phyloP scores from a whole-genome alignment of 1,284 basidiomycete species.

The Coniophora puteana region DNA sequence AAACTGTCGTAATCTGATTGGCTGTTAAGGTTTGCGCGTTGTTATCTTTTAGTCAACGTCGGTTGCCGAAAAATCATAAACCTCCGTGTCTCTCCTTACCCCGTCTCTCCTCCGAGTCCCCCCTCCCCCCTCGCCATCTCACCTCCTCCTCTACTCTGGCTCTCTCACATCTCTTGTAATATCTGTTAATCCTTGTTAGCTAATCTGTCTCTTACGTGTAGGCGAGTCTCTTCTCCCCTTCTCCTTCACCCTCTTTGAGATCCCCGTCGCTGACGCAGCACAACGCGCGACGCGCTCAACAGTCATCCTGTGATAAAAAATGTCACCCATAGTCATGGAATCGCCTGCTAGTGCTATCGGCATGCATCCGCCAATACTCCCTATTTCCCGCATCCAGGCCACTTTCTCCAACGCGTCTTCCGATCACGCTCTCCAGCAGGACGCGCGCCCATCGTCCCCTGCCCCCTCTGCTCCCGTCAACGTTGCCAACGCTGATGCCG shows the following conservation, averaged over 20 bases:
- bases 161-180: not conserved
- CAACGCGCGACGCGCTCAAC: constrained; percentile 1
- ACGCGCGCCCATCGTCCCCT: constrained; percentile 7
- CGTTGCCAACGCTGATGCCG: constrained; percentile 24
- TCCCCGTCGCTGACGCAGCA: not conserved
- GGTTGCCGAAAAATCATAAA: constrained; percentile 35
- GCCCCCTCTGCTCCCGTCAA: constrained; percentile 27
- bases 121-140: constrained; percentile 6
- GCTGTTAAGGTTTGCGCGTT: constrained; percentile 26
- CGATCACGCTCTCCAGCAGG: constrained; percentile 12
- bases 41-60: constrained; percentile 36
- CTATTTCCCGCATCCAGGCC: constrained; percentile 39
- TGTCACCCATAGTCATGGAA: constrained; percentile 42
- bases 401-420: constrained; percentile 24
- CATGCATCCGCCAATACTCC: constrained; percentile 35
- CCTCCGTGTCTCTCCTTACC: constrained; percentile 23
- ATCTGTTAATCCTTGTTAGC: not conserved
- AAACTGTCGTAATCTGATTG: constrained; percentile 34
- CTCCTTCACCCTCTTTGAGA: too few species aligned
- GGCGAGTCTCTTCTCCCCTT: not conserved
- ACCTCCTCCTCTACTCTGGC: not conserved
- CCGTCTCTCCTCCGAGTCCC: constrained; percentile 19
- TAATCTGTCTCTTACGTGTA: not conserved
- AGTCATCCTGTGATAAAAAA: constrained; percentile 20
- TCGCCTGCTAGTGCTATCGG: constrained; percentile 42